These are phyloP conservation scores for Leishmania turanica DNA, from an alignment of 208 protist genomes.

Conservation along the genomic window DNA sequence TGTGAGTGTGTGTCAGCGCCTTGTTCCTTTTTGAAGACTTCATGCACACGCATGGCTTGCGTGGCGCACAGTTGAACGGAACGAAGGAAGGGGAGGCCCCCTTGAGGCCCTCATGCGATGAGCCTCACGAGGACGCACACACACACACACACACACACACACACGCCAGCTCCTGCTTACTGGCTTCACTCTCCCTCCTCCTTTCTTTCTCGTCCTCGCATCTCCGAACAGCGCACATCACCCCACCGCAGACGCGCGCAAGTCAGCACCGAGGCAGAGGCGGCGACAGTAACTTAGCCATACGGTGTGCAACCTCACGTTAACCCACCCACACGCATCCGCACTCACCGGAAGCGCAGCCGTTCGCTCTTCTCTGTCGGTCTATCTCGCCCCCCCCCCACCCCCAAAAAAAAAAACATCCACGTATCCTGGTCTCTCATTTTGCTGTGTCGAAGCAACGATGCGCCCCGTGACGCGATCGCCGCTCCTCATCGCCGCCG, in stretches of 20 bases:
- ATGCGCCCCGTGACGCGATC: conserved; percentile 8
- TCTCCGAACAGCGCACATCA: background rate
- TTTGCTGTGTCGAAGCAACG: background rate
- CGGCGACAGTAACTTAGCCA: background rate
- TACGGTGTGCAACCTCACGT: background rate
- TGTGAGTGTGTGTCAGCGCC: too few species aligned
- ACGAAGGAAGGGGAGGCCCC: too few species aligned
- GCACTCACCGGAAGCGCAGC: background rate
- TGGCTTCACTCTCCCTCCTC: background rate
- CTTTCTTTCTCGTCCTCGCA: background rate
- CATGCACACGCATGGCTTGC: background rate
- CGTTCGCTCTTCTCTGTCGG: background rate
- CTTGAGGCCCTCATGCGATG: background rate
- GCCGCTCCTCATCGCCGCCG: background rate
- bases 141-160: background rate
- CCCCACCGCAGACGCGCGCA: background rate
- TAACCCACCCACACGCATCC: background rate
- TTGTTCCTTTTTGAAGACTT: background rate
- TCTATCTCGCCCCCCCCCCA: background rate
- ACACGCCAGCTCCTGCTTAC: background rate
- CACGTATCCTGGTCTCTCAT: background rate
- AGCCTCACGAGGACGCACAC: background rate
- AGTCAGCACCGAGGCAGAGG: background rate
- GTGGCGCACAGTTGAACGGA: background rate
- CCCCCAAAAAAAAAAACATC: background rate